These are phyloP conservation scores for Conticribra weissflogii DNA, from an alignment of 108 stramenopile species.

Conservation along the genomic window DNA sequence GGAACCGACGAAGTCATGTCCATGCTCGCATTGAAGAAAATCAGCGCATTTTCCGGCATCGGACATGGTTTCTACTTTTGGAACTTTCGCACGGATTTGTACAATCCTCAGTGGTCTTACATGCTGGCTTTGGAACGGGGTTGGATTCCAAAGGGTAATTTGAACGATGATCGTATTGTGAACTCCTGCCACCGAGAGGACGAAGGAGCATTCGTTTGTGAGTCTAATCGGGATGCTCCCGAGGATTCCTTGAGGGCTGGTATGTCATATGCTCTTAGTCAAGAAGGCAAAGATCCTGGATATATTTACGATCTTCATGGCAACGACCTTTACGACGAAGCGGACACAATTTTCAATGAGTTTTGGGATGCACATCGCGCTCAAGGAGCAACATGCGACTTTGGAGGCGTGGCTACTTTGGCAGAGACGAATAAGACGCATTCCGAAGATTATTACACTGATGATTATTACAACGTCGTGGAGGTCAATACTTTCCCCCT, in stretches of 20 bases:
- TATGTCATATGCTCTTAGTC: conserved; percentile 52
- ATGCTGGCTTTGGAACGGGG: conserved; percentile 75
- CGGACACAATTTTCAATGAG: conserved; percentile 49
- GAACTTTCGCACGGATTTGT: conserved; percentile 93
- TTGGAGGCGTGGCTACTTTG: conserved; percentile 79
- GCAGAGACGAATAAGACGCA: conserved; percentile 55
- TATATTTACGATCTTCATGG: conserved; percentile 53
- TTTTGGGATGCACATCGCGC: conserved; percentile 61
- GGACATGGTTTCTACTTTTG: conserved; percentile 93
- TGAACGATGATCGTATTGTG: conserved; percentile 61
- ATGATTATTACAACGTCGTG: conserved; percentile 54
- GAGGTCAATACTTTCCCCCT: conserved; percentile 25
- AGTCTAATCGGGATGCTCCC: conserved; percentile 55
- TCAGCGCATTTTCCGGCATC: conserved; percentile 78
- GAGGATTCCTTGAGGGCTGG: conserved; percentile 55
- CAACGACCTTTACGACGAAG: conserved; percentile 58
- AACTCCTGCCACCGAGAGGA: conserved; percentile 72
- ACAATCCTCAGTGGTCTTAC: conserved; percentile 87
- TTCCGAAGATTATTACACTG: conserved; percentile 53
- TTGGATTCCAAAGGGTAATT: conserved; percentile 78
- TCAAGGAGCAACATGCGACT: conserved; percentile 83
- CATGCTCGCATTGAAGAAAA: conserved; percentile 78
- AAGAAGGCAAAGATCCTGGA: conserved; percentile 25
- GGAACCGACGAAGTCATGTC: conserved; percentile 84
- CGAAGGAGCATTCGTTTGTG: conserved; percentile 56